Evolutionary conservation across 2,329 filamentous ascomycete species (phyloP), one percentile per base, ranked within the genome.

Genomic region (Acephala macrosclerotiorum): DNA sequence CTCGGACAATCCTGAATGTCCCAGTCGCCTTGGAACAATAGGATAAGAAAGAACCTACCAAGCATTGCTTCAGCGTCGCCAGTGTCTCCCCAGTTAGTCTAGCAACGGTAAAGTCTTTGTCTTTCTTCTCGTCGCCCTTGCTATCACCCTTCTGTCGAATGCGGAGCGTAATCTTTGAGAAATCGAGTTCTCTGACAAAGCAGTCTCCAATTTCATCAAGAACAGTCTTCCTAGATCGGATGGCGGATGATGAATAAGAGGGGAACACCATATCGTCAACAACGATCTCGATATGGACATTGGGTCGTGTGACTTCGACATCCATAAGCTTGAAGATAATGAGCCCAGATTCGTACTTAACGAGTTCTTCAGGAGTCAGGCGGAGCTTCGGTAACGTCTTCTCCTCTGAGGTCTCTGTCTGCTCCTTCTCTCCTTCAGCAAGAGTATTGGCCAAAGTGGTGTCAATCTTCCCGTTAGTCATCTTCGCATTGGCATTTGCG

Each of bases 161-260:
- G 64, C 94, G 92, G 70, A 99, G 85, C 0, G 94, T 98, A 65
- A 99, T 88, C 71, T 91, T 92, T 2, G 96, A 99, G 73, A 97
- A 94, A 70, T 99, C 96, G n/a, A 99, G 85, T 78, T 99, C 96
- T 68, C 96, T 93, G 66, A 99, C 92, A 79, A 99, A 94, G 61
- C 94, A 96, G 79, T 99, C 96, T 58, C 95, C 94, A 75, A 94
- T 94, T 79, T 99, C 96, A 72, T 96, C 92, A 78, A 98, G 93
- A 60, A 87, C 91, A 75, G 89, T 86, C 12, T 84, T 81, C 72
- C 85, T 90, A 47, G 84, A 86, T 74, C 87, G 89, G 36, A 94
- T 90, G 69, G 89, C 93, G 0, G 91, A 89, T 12, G 94, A 96
- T 1, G 87, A 85, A 77, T 97, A 98, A 0, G 94, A 91, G 0